Conservation (phyloP, 2,329 filamentous ascomycete genomes). For the Phyllachora maydis region DNA sequence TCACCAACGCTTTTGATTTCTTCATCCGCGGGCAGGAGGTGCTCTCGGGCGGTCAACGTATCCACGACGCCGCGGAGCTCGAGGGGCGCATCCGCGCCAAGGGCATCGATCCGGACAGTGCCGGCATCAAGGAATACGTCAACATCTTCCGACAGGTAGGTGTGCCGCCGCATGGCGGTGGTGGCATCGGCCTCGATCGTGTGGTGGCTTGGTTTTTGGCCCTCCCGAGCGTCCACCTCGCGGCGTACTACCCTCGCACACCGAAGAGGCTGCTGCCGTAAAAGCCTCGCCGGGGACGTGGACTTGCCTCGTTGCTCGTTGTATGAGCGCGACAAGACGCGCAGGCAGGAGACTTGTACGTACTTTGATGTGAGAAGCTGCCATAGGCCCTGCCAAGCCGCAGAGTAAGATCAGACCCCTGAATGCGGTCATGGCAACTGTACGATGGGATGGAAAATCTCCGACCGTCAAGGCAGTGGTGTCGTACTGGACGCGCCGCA, state of each 20-base stretch:
- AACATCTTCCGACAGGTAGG: slow-evolving; percentile 61
- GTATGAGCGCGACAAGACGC: no score
- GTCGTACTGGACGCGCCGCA: no score
- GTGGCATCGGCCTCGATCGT: slow-evolving; percentile 75
- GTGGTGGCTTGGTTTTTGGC: slow-evolving; percentile 48
- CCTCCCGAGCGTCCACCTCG: slow-evolving; percentile 35
- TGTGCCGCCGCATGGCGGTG: slow-evolving; percentile 72
- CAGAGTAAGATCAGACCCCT: no score
- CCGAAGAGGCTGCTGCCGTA: slow-evolving; percentile 36
- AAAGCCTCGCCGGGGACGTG: no score
- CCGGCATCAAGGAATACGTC: slow-evolving; percentile 71
- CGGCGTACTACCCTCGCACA: slow-evolving; percentile 35
- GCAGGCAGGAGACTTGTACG: no score
- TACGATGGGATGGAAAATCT: no score
- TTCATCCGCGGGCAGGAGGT: slow-evolving; percentile 83
- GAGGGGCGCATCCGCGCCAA: slow-evolving; percentile 52
- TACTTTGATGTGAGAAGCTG: no score
- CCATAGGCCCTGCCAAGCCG: no score
- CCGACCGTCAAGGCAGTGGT: no score
- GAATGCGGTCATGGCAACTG: no score
- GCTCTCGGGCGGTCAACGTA: slow-evolving; percentile 70
- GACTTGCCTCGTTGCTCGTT: no score
- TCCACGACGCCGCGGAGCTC: slow-evolving; percentile 54
- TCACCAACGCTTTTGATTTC: slow-evolving; percentile 52
- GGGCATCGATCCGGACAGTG: slow-evolving; percentile 52